phyloP scores from a whole-genome alignment of 2,329 filamentous ascomycete species.

The Ophiostoma pallidulum region DNA sequence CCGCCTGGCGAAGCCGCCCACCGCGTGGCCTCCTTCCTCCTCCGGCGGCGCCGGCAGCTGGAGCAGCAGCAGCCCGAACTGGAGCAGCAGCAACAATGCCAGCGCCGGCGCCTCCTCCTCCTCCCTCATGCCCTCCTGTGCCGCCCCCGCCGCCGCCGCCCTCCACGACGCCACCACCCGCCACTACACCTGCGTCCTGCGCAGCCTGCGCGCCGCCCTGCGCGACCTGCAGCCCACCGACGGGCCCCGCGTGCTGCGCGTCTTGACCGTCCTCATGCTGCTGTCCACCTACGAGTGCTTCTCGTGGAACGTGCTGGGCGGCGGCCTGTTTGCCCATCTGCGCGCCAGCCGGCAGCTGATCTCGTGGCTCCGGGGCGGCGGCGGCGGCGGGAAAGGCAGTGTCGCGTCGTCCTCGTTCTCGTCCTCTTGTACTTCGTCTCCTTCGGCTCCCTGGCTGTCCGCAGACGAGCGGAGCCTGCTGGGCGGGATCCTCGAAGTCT shows the following conservation, averaged over 20 bases:
- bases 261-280: slow-evolving; percentile 14
- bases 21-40: background rate
- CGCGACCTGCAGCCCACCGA: slow-evolving; percentile 13
- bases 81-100: too few relatives aligned
- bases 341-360: slow-evolving; percentile 18
- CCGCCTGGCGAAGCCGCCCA: slow-evolving; percentile 4
- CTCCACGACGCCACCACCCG: slow-evolving; percentile 15
- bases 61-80: too few relatives aligned
- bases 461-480: slow-evolving; percentile 13
- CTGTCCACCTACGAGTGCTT: slow-evolving; percentile 15
- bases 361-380: slow-evolving; percentile 19
- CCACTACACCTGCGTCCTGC: slow-evolving; percentile 17
- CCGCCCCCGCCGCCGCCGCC: slow-evolving; percentile 5
- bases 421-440: too few relatives aligned
- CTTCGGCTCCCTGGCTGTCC: background rate
- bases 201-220: slow-evolving; percentile 14
- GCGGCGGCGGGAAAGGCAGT: slow-evolving; percentile 14
- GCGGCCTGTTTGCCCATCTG: slow-evolving; percentile 17
- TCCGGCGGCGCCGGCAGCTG: background rate
- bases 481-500: slow-evolving; percentile 15
- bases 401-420: slow-evolving; percentile 8
- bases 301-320: slow-evolving; percentile 15
- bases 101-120: background rate
- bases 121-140: background rate
- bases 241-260: slow-evolving; percentile 13